phyloP scores from a whole-genome alignment of 177 flowering plant species.

The Vitis hybrid region DNA sequence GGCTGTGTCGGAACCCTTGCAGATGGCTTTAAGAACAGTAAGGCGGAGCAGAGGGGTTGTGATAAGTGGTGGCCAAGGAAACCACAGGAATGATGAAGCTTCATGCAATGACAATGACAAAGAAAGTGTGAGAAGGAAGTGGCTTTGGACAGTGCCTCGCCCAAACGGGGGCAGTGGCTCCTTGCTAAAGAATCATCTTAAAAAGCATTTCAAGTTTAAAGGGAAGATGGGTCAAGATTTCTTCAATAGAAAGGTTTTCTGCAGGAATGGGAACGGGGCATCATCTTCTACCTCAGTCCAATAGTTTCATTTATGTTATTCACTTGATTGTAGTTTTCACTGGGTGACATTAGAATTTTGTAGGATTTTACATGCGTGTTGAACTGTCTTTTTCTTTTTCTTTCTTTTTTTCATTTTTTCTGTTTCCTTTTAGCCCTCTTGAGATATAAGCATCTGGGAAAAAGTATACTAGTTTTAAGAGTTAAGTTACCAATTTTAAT shows the following conservation, averaged over 20 bases:
- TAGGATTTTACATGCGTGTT: not conserved
- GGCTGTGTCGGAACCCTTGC: constrained; percentile 33
- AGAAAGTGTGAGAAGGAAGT: constrained; percentile 20
- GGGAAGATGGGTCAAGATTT: constrained; percentile 27
- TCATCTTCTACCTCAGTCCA: constrained; percentile 11
- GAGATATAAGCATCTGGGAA: not conserved
- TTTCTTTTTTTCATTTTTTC: not conserved
- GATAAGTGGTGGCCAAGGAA: constrained; percentile 18
- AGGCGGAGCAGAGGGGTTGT: constrained; percentile 25
- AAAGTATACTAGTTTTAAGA: not conserved
- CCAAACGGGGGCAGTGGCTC: constrained; percentile 19
- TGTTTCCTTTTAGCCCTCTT: not conserved
- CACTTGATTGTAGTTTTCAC: not conserved
- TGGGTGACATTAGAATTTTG: not conserved
- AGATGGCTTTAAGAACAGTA: constrained; percentile 32
- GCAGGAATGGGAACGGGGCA: constrained; percentile 12
- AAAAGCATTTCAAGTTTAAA: constrained; percentile 35
- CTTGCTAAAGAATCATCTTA: constrained; percentile 28
- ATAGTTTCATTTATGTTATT: not conserved
- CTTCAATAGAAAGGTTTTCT: constrained; percentile 24
- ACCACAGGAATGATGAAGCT: constrained; percentile 10
- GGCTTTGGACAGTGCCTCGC: constrained; percentile 7
- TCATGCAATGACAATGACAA: constrained; percentile 12
- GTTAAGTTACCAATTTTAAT: not conserved
- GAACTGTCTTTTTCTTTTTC: not conserved